Percentiles rank a stretch among this genome's conserved stretches.
Evolutionary conservation across 2,329 filamentous ascomycete genomes (phyloP).

Genomic region (Neonectria magnoliae): DNA sequence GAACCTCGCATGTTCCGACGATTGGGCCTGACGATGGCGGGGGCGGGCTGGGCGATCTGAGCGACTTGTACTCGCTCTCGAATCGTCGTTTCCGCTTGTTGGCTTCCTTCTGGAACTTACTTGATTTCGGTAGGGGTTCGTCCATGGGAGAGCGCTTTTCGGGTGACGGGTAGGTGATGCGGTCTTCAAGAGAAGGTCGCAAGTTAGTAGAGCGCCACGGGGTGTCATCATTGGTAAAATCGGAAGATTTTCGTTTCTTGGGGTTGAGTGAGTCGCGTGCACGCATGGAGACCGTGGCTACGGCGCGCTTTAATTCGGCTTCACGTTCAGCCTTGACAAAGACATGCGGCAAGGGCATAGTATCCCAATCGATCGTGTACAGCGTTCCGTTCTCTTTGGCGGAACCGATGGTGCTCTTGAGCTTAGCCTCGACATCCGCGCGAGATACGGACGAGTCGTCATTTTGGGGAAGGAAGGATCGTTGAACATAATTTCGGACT

Average conservation of each 20-base stretch:
- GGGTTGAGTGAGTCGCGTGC: slow-evolving; percentile 52
- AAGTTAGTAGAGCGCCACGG: slow-evolving; percentile 81
- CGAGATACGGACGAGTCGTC: slow-evolving; percentile 69
- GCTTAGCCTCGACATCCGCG: slow-evolving; percentile 81
- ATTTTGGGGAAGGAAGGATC: slow-evolving; percentile 83
- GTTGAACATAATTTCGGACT: slow-evolving; percentile 89
- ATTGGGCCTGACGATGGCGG: slow-evolving; percentile 74
- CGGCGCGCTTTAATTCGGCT: slow-evolving; percentile 54
- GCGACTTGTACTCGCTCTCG: slow-evolving; percentile 71
- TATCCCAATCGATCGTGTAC: slow-evolving; percentile 82
- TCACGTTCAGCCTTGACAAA: slow-evolving; percentile 79
- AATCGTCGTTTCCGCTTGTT: slow-evolving; percentile 93
- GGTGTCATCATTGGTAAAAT: slow-evolving; percentile 65
- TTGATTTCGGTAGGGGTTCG: slow-evolving; percentile 64
- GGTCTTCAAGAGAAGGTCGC: slow-evolving; percentile 72
- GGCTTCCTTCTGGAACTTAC: slow-evolving; percentile 93
- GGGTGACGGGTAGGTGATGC: slow-evolving; percentile 70
- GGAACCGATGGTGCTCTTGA: slow-evolving; percentile 86
- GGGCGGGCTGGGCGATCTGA: slow-evolving; percentile 66
- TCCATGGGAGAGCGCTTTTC: slow-evolving; percentile 56
- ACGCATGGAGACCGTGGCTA: slow-evolving; percentile 38
- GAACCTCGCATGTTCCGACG: slow-evolving; percentile 81
- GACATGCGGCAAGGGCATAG: slow-evolving; percentile 84
- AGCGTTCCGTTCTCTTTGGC: slow-evolving; percentile 80
- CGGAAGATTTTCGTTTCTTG: slow-evolving; percentile 87